Conservation (phyloP, 306 rosid species). For the Vigna hirtella region DNA sequence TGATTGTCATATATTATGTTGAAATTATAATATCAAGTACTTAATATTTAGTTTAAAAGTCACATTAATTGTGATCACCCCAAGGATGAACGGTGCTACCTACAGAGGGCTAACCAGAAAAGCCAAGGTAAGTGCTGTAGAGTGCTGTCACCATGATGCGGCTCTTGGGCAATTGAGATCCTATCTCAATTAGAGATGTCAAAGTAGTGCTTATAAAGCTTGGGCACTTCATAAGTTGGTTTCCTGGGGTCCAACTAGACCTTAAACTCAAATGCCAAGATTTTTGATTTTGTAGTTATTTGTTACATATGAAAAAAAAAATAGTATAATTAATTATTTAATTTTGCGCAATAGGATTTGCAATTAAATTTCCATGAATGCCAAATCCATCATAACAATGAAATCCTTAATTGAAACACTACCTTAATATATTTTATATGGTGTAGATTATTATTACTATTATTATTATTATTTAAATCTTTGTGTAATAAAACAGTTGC, state of each 20-base stretch:
- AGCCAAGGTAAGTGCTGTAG: no score
- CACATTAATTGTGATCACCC: neutral
- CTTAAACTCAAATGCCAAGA: neutral
- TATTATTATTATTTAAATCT: neutral
- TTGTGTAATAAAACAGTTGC: neutral
- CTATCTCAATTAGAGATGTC: no score
- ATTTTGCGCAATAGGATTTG: neutral
- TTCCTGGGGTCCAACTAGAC: neutral
- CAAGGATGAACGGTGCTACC: neutral
- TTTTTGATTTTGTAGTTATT: neutral
- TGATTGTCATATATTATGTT: neutral
- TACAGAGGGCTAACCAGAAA: neutral
- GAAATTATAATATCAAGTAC: neutral
- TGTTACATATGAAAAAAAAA: neutral
- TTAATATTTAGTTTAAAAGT: neutral
- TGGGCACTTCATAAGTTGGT: no score
- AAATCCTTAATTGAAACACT: neutral
- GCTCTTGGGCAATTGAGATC: neutral
- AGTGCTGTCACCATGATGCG: neutral
- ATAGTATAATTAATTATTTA: neutral
- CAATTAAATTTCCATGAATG: neutral
- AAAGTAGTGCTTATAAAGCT: neutral
- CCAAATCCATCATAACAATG: neutral
- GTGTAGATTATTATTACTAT: slow-evolving; percentile 4
- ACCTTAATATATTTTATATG: slow-evolving; percentile 6